These are phyloP conservation scores for Pulveroboletus sp. DNA, from an alignment of 768 basidiomycete genomes.

Conservation along the genomic window DNA sequence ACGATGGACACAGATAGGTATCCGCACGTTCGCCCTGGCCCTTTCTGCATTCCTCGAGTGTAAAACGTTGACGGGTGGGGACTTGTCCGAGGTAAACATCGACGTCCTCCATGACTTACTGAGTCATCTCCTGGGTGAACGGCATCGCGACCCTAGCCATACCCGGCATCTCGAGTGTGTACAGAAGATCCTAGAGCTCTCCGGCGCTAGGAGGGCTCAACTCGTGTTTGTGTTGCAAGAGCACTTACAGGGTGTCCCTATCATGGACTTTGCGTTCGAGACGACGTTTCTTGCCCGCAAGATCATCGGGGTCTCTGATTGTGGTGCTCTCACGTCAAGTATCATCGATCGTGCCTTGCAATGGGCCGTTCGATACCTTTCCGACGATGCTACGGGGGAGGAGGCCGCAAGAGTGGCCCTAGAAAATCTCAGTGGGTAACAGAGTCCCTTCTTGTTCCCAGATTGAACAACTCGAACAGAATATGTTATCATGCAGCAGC, in stretches of 20 bases:
- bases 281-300: slow-evolving; percentile 31
- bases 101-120: slow-evolving; percentile 32
- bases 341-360: slow-evolving; percentile 47
- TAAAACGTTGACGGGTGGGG: slow-evolving; percentile 11
- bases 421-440: slow-evolving; percentile 36
- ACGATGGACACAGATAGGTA: slow-evolving; percentile 10
- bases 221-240: slow-evolving; percentile 24
- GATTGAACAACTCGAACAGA: slow-evolving; percentile 8
- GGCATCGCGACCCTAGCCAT: not conserved
- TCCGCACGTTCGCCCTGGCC: slow-evolving; percentile 34
- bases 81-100: slow-evolving; percentile 18
- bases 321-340: slow-evolving; percentile 13
- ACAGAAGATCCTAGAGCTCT: slow-evolving; percentile 23
- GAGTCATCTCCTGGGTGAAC: slow-evolving; percentile 12
- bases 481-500: slow-evolving; percentile 7
- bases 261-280: slow-evolving; percentile 28
- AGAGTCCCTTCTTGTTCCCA: not conserved
- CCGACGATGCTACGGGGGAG: slow-evolving; percentile 27
- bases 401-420: slow-evolving; percentile 23
- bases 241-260: slow-evolving; percentile 23
- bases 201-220: slow-evolving; percentile 17
- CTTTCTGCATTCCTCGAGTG: slow-evolving; percentile 48
- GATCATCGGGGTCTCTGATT: slow-evolving; percentile 18
- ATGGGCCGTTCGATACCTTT: slow-evolving; percentile 48
- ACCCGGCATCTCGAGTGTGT: slow-evolving; percentile 23